Conservation (phyloP, 1,284 basidiomycete species). For the Ceratobasidium sp. region DNA sequence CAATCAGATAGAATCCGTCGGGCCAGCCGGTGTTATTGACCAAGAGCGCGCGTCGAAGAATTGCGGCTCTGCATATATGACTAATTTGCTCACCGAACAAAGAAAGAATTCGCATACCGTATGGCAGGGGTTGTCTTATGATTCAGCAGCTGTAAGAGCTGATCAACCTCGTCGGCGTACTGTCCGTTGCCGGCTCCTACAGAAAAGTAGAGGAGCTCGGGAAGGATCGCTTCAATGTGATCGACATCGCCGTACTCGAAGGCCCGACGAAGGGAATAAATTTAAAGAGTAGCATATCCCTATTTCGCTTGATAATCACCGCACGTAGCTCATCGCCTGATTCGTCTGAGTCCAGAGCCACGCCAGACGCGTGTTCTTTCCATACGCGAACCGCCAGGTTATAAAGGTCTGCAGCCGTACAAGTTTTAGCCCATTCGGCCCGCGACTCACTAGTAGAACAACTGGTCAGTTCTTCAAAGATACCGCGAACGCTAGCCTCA, state of each 20-base stretch:
- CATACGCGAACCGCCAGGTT: not conserved
- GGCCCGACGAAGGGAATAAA: slow-evolving; percentile 1
- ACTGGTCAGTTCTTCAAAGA: too few species aligned
- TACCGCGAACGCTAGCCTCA: too few species aligned
- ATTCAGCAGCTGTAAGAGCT: not conserved
- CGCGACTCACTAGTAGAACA: too few species aligned
- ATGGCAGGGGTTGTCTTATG: not conserved
- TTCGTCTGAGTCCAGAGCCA: not conserved
- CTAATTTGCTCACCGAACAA: not conserved
- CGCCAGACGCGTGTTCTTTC: not conserved
- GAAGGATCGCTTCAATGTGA: slow-evolving; percentile 9
- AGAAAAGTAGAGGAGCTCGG: not conserved
- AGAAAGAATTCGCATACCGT: not conserved
- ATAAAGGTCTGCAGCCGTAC: not conserved
- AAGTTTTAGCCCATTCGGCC: too few species aligned
- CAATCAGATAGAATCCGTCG: slow-evolving; percentile 7
- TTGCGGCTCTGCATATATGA: not conserved
- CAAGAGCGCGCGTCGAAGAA: not conserved
- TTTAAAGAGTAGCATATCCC: not conserved
- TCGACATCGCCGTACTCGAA: slow-evolving; percentile 15
- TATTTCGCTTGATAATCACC: not conserved
- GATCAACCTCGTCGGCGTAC: not conserved
- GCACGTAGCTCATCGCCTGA: not conserved
- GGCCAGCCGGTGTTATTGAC: not conserved
- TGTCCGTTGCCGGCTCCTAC: not conserved